A percentile compares a stretch with the other conserved stretches of the same genome.
Evolutionary conservation across 1,284 basidiomycete species (phyloP).

Genomic region (Phylloporus gajari): DNA sequence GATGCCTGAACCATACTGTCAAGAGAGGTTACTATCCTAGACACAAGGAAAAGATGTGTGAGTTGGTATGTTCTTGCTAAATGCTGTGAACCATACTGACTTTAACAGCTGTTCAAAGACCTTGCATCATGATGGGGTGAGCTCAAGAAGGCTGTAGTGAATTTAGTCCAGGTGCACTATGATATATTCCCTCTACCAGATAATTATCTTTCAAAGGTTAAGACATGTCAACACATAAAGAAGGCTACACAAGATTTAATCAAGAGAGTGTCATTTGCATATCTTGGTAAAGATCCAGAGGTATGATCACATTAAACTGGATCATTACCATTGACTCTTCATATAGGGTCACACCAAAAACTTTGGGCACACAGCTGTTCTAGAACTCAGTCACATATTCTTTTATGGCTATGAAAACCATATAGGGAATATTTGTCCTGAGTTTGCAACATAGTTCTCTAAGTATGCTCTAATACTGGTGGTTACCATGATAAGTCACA

Average conservation of each 20-base stretch:
- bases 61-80: not conserved
- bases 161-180: too few species aligned
- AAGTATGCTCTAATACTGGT: not conserved
- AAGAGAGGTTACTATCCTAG: constrained; percentile 1
- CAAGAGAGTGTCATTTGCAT: not conserved
- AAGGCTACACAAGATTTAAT: not conserved
- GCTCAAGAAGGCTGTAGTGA: not conserved
- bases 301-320: not conserved
- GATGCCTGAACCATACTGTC: not conserved
- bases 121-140: not conserved
- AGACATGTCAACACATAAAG: not conserved
- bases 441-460: not conserved
- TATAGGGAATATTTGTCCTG: not conserved
- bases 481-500: not conserved
- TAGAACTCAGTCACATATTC: not conserved
- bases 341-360: not conserved
- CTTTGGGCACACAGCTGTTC: not conserved
- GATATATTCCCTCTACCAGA: not conserved
- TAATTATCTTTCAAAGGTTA: not conserved
- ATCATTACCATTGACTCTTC: not conserved
- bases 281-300: not conserved
- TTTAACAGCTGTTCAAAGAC: constrained; percentile 1
- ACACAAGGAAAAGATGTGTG: not conserved
- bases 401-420: not conserved
- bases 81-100: not conserved